Base-by-base conservation (phyloP, 441 rosid species). In the Geranium incanum region DNA sequence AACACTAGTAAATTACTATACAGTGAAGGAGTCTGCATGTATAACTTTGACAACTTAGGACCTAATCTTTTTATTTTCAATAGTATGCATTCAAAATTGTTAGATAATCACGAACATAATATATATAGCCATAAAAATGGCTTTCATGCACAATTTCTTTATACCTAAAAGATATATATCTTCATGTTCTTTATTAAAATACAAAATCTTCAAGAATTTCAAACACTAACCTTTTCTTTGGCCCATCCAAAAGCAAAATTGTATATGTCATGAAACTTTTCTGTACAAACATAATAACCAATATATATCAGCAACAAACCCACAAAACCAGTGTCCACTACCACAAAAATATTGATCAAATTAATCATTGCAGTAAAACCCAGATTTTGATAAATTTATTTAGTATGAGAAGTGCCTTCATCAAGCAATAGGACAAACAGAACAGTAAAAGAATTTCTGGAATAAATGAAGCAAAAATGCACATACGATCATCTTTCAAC, bases 211-310 rank as follows among this genome's bases (percentile, higher is more conserved):
- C 2, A 28, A 28, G 33, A 28, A 28, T 28, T 28, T 28, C 36
- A 60, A 9, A 23, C 36, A 63, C 37, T 63, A 63, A 94, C 99
- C 97, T 95, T 95, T 84, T 95, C 99, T 82, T 89, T 95, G 66
- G 99, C 97, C 99, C 99, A 95, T 66, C 88, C 95, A 83, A 92
- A 95, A 70, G 99, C 94, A 77, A 90, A 95, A 81, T 90, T 92
- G 78, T 95, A 89, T 66, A 95, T 92, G 67, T 95, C 97, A 36
- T 89, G 89, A 67, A 95, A 95, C 81, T 92, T 95, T 80, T 90
- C 99, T 95, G 99, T 4, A 79, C 12, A 79, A 74, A 48, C 66
- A 71, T 72, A 75, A 76, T 38, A 69, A 71, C 36, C 55, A 33
- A 55, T 78, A 75, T 50, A 69, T 38, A 59, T 74, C 38, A 79